A percentile compares a stretch with the other conserved stretches of the same genome.
Conservation (phyloP, 768 basidiomycete species). For the Boletellus ananiceps region DNA sequence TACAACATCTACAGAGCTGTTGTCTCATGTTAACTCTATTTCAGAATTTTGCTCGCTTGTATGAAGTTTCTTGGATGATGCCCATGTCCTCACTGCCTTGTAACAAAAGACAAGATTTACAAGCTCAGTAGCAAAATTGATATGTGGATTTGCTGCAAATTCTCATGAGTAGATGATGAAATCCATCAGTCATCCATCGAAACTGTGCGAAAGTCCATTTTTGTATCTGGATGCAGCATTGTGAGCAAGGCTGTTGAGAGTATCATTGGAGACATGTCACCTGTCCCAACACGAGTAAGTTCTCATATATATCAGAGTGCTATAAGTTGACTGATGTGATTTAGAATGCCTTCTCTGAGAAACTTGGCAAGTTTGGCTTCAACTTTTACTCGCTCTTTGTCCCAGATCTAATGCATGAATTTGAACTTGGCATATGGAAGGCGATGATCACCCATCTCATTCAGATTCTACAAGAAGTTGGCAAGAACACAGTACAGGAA, state of each 20-base stretch:
- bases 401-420: constrained; percentile 30
- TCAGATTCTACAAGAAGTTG: constrained; percentile 19
- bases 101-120: constrained; percentile 6
- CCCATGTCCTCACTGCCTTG: constrained; percentile 19
- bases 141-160: background rate
- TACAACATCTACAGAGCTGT: too few species aligned
- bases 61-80: constrained; percentile 17
- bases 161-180: constrained; percentile 30
- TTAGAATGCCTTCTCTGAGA: constrained; percentile 29
- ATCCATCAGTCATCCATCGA: background rate
- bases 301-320: too few species aligned
- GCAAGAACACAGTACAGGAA: too few species aligned
- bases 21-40: too few species aligned
- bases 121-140: background rate
- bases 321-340: too few species aligned
- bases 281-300: too few species aligned
- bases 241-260: background rate
- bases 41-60: constrained; percentile 14
- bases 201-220: background rate
- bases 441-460: constrained; percentile 34
- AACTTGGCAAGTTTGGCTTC: constrained; percentile 14
- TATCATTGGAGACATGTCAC: too few species aligned
- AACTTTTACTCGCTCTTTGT: constrained; percentile 24
- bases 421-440: constrained; percentile 34
- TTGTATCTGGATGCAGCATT: background rate